Evolutionary conservation across 495 filamentous ascomycete genomes (phyloP).

Genomic region (Aspergillus asperescens): DNA sequence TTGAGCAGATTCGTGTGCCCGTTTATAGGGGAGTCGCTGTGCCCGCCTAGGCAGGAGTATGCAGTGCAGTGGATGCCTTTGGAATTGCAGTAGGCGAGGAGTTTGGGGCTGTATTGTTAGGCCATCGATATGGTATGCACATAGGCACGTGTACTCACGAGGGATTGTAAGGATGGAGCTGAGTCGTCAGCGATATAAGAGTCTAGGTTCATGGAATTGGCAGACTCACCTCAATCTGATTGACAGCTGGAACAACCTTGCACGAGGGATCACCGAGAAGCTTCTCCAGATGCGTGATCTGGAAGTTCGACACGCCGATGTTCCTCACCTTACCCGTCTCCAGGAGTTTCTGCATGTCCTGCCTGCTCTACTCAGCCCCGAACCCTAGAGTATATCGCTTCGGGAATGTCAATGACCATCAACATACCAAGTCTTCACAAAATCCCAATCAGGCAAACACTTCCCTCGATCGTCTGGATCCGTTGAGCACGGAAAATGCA

Average conservation of each 20-base stretch:
- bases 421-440: constrained; percentile 4
- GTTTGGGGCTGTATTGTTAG: background rate
- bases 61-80: constrained; percentile 10
- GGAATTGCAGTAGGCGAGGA: constrained; percentile 3
- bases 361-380: background rate
- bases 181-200: background rate
- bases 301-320: constrained; percentile 11
- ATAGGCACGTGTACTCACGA: background rate
- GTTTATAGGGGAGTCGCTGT: constrained; percentile 3
- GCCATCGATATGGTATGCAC: background rate
- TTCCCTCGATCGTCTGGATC: constrained; percentile 5
- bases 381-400: background rate
- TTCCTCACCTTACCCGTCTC: constrained; percentile 1
- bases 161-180: constrained; percentile 9
- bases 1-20: background rate
- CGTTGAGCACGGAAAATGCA: constrained; percentile 10
- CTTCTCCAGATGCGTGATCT: constrained; percentile 6
- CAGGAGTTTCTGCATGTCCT: constrained; percentile 6
- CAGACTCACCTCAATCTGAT: constrained; percentile 6
- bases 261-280: constrained; percentile 9
- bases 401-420: too few relatives aligned
- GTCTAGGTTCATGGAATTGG: background rate
- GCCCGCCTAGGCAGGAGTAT: constrained; percentile 5
- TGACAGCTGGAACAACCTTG: constrained; percentile 5
- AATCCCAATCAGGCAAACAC: constrained; percentile 1